Base-by-base conservation (phyloP, 164 flowering plant species). In the Santalum album region DNA sequence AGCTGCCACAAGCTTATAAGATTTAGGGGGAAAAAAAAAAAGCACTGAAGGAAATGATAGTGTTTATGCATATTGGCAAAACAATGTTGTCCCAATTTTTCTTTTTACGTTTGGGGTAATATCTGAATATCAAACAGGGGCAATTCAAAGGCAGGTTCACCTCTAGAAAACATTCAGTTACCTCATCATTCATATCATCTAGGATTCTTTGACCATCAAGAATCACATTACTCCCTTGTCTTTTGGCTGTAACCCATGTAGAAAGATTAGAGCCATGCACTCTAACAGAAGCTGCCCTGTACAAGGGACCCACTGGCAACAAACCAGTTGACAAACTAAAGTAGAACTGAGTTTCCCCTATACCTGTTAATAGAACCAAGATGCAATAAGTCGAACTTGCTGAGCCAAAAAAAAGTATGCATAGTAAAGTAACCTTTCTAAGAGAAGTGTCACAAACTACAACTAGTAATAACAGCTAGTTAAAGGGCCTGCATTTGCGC, bases 191-290 rank as follows among this genome's bases (percentile, higher is more conserved):
- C 25, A 88, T 61, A 20, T 80, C 71, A 53, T 59, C 36, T 27
- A 88, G 60, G 48, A 86, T 67, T 23, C 66, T 69, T 43, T 72
- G 59, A 32, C 96, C 96, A 66, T 78, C 87, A 59, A 83, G 79
- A 64, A 61, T 54, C 62, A 67, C 79, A 16, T 22, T 32, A 2
- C 60, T 45, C 44, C 84, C 83, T 51, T 79, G 84, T 67, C 74
- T 72, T 66, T 62, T 78, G 12, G 87, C 96, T 58, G 87, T 89
- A 25, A 89, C 76, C 85, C 81, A 82, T 11, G 96, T 82, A 24
- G 59, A 39, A 60, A 25, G 21, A 11, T 66, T 58, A 52, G 54
- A 9, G 19, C 44, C 55, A 47, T 29, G 55, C 1, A 26, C 65
- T 64, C 61, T 80, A 49, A 78, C 92, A 58, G 84, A 74, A 68